Evolutionary conservation across 208 protist genomes (phyloP).

Genomic region (Herpetomonas samuelpessoai): DNA sequence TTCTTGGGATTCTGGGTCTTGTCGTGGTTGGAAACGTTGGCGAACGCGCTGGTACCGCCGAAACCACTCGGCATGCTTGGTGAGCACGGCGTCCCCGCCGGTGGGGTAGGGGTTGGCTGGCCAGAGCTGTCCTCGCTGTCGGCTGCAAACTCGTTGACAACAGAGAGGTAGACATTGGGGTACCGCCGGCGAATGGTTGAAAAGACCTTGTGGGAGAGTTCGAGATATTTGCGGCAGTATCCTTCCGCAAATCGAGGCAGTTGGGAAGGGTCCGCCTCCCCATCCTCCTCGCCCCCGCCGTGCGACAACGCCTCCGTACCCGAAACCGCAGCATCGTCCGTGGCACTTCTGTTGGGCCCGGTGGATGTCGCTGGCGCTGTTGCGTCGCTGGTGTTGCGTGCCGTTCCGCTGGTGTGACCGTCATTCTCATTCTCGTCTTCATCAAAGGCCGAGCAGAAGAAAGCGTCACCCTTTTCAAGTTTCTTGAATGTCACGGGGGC

Average conservation of each 20-base stretch:
- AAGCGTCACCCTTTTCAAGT: not conserved
- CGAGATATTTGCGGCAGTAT: slow-evolving; percentile 24
- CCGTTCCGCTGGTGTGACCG: not conserved
- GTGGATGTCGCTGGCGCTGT: too few relatives aligned
- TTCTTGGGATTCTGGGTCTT: not conserved
- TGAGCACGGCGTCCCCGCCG: too few relatives aligned
- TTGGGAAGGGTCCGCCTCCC: not conserved
- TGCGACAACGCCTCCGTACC: too few relatives aligned
- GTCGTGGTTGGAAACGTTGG: not conserved
- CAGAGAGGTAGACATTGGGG: slow-evolving; percentile 50
- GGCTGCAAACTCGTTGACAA: slow-evolving; percentile 13
- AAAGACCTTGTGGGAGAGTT: slow-evolving; percentile 21
- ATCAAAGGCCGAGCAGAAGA: not conserved
- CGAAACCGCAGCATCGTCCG: not conserved
- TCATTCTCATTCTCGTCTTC: not conserved
- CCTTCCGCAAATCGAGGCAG: slow-evolving; percentile 12
- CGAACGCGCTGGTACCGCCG: too few relatives aligned
- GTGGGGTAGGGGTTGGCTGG: not conserved
- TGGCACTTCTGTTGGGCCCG: too few relatives aligned
- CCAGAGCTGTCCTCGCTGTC: slow-evolving; percentile 9
- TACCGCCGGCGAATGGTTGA: slow-evolving; percentile 34
- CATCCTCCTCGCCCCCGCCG: slow-evolving; percentile 6
- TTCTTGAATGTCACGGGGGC: not conserved
- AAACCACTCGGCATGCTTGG: not conserved
- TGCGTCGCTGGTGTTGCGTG: not conserved